These are phyloP conservation scores for Thamnidium elegans DNA, from an alignment of 192 early-diverging fungal genomes.

Conservation along the genomic window DNA sequence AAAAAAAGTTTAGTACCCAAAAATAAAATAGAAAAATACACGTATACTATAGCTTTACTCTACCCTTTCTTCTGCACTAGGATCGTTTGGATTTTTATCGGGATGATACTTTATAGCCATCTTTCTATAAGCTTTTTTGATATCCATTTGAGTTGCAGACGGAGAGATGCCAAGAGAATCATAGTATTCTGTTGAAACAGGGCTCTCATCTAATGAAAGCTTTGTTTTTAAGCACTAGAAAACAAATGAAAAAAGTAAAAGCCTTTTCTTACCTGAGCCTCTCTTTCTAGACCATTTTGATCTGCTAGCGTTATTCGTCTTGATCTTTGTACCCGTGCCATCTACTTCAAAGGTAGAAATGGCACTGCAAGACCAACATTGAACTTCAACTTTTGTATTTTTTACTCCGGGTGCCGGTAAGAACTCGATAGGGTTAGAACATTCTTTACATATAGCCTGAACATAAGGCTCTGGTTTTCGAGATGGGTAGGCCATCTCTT, in stretches of 20 bases:
- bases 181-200: conserved; percentile 85
- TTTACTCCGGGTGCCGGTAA: conserved; percentile 32
- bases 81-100: conserved; percentile 65
- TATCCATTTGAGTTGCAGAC: conserved; percentile 73
- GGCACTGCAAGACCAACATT: conserved; percentile 55
- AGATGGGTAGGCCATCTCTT: conserved; percentile 38
- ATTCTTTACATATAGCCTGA: conserved; percentile 49
- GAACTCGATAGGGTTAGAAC: conserved; percentile 51
- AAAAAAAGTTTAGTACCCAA: background rate
- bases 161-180: conserved; percentile 77
- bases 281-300: conserved; percentile 23
- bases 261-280: conserved; percentile 32
- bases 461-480: conserved; percentile 51
- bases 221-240: background rate
- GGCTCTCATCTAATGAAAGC: conserved; percentile 56
- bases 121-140: conserved; percentile 93
- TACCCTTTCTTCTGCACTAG: conserved; percentile 33
- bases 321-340: conserved; percentile 33
- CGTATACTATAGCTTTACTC: background rate
- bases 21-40: background rate
- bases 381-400: conserved; percentile 40
- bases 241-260: conserved; percentile 39
- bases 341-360: conserved; percentile 42
- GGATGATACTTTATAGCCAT: conserved; percentile 87
- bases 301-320: conserved; percentile 8